These are phyloP conservation scores for Elsinoe fawcettii DNA, from an alignment of 2,329 filamentous ascomycete species.

Conservation along the genomic window DNA sequence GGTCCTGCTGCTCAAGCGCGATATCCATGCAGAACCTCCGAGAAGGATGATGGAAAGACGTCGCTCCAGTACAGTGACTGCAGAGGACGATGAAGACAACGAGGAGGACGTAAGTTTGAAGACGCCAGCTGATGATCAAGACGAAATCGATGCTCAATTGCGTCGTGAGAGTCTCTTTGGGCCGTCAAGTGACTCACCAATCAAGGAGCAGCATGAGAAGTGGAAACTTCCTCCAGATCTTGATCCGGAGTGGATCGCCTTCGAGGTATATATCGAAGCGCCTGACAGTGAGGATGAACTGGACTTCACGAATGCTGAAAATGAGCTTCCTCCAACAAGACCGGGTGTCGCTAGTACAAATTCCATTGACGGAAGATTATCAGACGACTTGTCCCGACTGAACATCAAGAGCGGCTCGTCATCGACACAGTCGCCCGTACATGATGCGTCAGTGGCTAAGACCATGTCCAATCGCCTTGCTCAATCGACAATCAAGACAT, in stretches of 20 bases:
- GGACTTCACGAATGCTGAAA: slow-evolving; percentile 15
- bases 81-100: slow-evolving; percentile 27
- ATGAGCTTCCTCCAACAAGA: slow-evolving; percentile 17
- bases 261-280: slow-evolving; percentile 70
- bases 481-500: slow-evolving; percentile 48
- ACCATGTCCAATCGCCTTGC: neutral
- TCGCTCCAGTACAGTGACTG: slow-evolving; percentile 31
- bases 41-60: slow-evolving; percentile 46
- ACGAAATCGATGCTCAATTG: slow-evolving; percentile 39
- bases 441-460: neutral
- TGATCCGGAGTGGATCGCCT: slow-evolving; percentile 83
- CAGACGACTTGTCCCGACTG: slow-evolving; percentile 40
- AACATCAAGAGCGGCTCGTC: slow-evolving; percentile 29
- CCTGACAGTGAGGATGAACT: slow-evolving; percentile 50
- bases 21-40: slow-evolving; percentile 56
- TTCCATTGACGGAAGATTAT: slow-evolving; percentile 37
- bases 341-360: slow-evolving; percentile 19
- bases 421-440: slow-evolving; percentile 26
- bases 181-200: slow-evolving; percentile 18
- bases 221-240: slow-evolving; percentile 65
- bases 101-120: too few species aligned
- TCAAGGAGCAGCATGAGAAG: slow-evolving; percentile 24
- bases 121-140: slow-evolving; percentile 32
- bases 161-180: slow-evolving; percentile 32
- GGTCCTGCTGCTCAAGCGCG: slow-evolving; percentile 65